Evolutionary conservation across 2,329 filamentous ascomycete genomes (phyloP).

Genomic region (Nannizzia gypsea): DNA sequence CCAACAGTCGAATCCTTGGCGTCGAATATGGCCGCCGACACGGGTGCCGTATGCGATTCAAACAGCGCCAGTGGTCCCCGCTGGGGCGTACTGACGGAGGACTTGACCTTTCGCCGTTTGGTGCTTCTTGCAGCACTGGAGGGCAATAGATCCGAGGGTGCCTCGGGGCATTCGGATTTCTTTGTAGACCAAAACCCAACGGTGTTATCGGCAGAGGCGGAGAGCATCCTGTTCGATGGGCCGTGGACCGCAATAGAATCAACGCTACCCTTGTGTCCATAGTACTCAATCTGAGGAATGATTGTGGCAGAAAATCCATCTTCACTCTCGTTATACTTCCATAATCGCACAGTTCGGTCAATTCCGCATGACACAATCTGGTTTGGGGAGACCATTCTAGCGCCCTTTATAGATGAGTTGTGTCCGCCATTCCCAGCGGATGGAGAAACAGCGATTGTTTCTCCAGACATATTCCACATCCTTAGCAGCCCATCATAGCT

Average conservation of each 20-base stretch:
- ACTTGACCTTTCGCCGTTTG: constrained; percentile 65
- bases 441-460: constrained; percentile 65
- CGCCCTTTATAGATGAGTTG: constrained; percentile 64
- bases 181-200: constrained; percentile 83
- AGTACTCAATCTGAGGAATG: constrained; percentile 66
- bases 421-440: constrained; percentile 59
- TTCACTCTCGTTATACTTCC: constrained; percentile 67
- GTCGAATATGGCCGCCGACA: constrained; percentile 75
- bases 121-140: constrained; percentile 49
- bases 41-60: constrained; percentile 57
- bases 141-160: constrained; percentile 57
- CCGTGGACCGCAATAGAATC: constrained; percentile 64
- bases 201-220: constrained; percentile 69
- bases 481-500: constrained; percentile 83
- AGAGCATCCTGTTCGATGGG: constrained; percentile 64
- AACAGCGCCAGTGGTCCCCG: constrained; percentile 69
- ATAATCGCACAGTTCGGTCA: constrained; percentile 76
- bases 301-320: constrained; percentile 51
- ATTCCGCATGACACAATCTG: constrained; percentile 73
- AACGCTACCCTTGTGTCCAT: constrained; percentile 65
- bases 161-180: constrained; percentile 62
- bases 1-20: constrained; percentile 73
- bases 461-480: constrained; percentile 82
- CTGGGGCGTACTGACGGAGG: constrained; percentile 49
- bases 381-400: constrained; percentile 65